These are phyloP conservation scores for Sporothrix phasma DNA, from an alignment of 2,329 filamentous ascomycete species.

Conservation along the genomic window DNA sequence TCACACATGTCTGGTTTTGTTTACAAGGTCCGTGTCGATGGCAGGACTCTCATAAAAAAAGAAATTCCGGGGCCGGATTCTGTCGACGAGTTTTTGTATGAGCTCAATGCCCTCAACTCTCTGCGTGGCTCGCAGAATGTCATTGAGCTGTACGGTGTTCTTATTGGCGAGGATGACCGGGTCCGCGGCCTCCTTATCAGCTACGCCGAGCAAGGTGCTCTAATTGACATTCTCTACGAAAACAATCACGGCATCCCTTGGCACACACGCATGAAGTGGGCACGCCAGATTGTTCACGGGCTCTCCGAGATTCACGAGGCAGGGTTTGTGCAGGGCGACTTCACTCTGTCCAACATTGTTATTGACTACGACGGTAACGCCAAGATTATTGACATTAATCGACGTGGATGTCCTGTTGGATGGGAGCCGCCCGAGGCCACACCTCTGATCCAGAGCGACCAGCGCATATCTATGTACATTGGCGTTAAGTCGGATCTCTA, in stretches of 20 bases:
- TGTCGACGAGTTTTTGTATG: constrained; percentile 93
- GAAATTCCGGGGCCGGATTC: constrained; percentile 94
- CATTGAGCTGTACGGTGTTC: constrained; percentile 77
- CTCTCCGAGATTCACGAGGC: constrained; percentile 89
- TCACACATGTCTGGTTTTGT: constrained; percentile 95
- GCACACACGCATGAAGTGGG: constrained; percentile 73
- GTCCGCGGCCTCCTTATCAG: constrained; percentile 87
- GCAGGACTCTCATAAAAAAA: constrained; percentile 77
- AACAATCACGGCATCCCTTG: constrained; percentile 54
- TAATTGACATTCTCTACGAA: constrained; percentile 88
- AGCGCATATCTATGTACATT: constrained; percentile 93
- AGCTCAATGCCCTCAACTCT: constrained; percentile 85
- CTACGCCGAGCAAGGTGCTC: constrained; percentile 74
- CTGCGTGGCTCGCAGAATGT: constrained; percentile 65
- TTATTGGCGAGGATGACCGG: constrained; percentile 67
- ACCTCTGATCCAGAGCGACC: constrained; percentile 73
- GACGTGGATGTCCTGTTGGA: constrained; percentile 89
- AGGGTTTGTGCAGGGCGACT: constrained; percentile 94
- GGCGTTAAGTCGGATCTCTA: constrained; percentile 95
- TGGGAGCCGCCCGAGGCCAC: constrained; percentile 95
- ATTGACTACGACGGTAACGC: constrained; percentile 76
- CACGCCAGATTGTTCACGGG: constrained; percentile 79
- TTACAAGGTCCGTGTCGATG: constrained; percentile 73
- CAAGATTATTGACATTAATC: constrained; percentile 97
- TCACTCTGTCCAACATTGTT: constrained; percentile 94